phyloP scores from a whole-genome alignment of 768 basidiomycete genomes.

The Xanthoconium purpureum region DNA sequence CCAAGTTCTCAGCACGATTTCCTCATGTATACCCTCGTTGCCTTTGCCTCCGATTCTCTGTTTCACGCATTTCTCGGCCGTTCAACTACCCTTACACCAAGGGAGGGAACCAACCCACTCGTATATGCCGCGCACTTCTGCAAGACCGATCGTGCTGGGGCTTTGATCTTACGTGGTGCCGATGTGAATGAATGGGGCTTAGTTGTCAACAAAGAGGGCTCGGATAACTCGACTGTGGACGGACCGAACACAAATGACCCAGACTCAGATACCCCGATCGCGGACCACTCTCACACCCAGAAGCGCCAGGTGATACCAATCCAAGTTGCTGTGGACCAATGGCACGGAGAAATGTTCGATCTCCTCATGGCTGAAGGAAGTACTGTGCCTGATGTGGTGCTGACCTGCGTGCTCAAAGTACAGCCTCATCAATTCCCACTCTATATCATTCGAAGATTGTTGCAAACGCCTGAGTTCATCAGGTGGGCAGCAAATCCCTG shows the following conservation, averaged over 20 bases:
- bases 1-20: slow-evolving; percentile 2
- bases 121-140: slow-evolving; percentile 7
- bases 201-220: neutral
- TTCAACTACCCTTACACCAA: neutral
- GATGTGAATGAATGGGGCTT: neutral
- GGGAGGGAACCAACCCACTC: slow-evolving; percentile 7
- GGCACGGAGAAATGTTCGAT: neutral
- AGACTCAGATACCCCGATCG: neutral
- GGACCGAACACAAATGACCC: neutral
- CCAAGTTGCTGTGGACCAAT: too few species aligned
- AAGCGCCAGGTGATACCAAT: neutral
- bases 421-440: slow-evolving; percentile 3
- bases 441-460: neutral
- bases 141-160: neutral
- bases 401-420: neutral
- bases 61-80: neutral
- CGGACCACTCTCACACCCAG: neutral
- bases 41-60: neutral
- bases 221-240: neutral
- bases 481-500: neutral
- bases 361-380: slow-evolving; percentile 2
- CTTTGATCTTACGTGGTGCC: neutral
- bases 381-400: neutral
- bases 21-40: slow-evolving; percentile 3
- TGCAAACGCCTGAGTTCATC: neutral